Evolutionary conservation across 192 early-diverging fungal genomes (phyloP), one percentile per base, ranked within the genome.

Genomic region (Podila epigama): DNA sequence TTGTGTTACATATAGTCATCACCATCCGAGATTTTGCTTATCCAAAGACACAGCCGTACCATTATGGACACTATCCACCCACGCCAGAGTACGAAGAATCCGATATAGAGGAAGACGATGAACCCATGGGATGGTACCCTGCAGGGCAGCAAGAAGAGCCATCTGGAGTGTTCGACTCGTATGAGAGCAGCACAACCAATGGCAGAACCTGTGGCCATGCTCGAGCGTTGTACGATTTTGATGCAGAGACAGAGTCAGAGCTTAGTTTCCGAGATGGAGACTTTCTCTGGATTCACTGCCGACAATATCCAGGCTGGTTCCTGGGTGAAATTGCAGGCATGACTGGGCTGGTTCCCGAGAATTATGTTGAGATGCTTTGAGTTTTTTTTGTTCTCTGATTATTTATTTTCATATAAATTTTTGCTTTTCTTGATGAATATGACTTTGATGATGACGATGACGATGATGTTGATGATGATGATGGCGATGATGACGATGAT

Each of bases 281-380:
- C 60, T 64, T 81, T 28, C 66, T 93, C 11, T 88, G 87, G 73
- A 86, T 93, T 11, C 85, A 88, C 65, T 89, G 87, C 68, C 89
- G 88, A 71, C 88, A 91, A 71, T 91, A 87, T 80, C 83, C 83
- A 28, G 92, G 91, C 60, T 93, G 92, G 92, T 80, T 93, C 31
- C 82, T 92, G 55, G 92, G 89, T 8, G 90, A 90, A 71, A 75
- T 86, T 20, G 84, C 87, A 62, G 69, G 66, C 8, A 80, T 89
- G 65, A 86, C 90, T 28, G 92, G 92, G 1, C 69, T 93, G 42
- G 85, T 93, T 51, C 92, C 92, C 31, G 92, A 92, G 57, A 90
- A 91, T 78, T 93, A 92, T 73, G 87, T 93, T 35, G 83, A 92
- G 81, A 54, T 89, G 31, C 58, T 84, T 12, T 84, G n/a, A n/a